Base-by-base conservation (phyloP, 1,284 basidiomycete genomes). In the Testicularia cyperi region DNA sequence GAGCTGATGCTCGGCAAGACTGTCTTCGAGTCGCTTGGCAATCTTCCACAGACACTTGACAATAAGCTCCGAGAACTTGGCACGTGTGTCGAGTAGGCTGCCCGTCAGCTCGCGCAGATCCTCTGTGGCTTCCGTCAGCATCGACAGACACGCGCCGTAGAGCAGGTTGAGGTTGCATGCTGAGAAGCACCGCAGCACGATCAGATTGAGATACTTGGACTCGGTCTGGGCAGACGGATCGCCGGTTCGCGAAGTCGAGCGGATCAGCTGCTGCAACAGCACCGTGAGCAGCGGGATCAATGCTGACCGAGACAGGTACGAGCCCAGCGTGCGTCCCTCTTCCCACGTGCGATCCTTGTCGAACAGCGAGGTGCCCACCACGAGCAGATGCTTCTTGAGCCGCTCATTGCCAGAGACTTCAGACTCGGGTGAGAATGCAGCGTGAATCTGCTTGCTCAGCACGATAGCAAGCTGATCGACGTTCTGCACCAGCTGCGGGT, bases 1-100 rank as follows among this genome's bases (percentile, higher is more conserved):
- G 32, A 99, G 81, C 21, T 85, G 82, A 6, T 84, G 81, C 43
- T 90, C 88, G 57, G 84, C 83, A 33, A 99, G 81, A 75, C 94
- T 90, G 65, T 91, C 87, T 13, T 92, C 91, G 34, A 97, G 88
- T 62, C 90, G 91, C 64, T 94, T 85, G 8, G 92, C 92, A 41
- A 97, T 81, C 79, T 98, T 98, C 95, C 95, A 98, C 24, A 98
- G 84, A 78, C 95, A 99, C 81, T 98, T 98, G 68, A 98, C 81
- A 22, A 98, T 88, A 23, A 99, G 82, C 77, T 98, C 95, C 6
- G 92, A 92, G 36, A 97, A 91, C 71, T 88, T 90, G 1, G 90
- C 85, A 0, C 77, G 69, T 21, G 72, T 74, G 8, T 68, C 56
- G 14, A 78, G 55, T 30, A 74, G 68, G 5, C 48, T 60, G 6